Evolutionary conservation across 306 rosid species (phyloP), one percentile per base, ranked within the genome.

Genomic region (Gillenia trifoliata): DNA sequence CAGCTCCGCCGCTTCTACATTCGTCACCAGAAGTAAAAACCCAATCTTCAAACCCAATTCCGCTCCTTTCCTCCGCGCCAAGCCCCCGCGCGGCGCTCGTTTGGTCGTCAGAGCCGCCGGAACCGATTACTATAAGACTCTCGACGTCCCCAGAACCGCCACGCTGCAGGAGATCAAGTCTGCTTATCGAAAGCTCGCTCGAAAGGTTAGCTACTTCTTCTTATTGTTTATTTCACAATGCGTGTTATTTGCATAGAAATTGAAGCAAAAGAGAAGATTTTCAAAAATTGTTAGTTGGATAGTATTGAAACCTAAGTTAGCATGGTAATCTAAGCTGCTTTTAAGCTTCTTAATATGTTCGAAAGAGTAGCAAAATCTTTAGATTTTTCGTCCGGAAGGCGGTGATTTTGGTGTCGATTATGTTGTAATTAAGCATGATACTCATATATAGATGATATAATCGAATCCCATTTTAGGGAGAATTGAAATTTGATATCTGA

Each of bases 171-270:
- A 92, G 74, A 92, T 94, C 15, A 92, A 90, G 82, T 76, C 80
- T 71, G 76, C 97, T 3, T 94, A 94, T 26, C 80, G 92, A 52
- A 90, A 87, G 72, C 87, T 94, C 73, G 99, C 99, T 71, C 97
- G 95, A 25, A 85, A 94, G 97, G 99, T 94, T 43, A 45, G 71
- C 69, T 17, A 30, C 77, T 70, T 60, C 5, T 2, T 59, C n/a
- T 13, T 63, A 4, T 28, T 50, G 74, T 64, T 72, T 74, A 59
- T 68, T 78, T 83, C 59, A 26, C 64, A 75, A 59, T 25, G 3
- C 9, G 15, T 25, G 64, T 59, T 59, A 59, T 59, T 25, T 23
- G 33, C 33, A 26, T 22, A 38, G 68, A 47, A 80, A 84, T 45
- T 73, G 68, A 38, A 60, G 76, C 19, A 30, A 19, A 70, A 4